These are phyloP conservation scores for Williopsis jadinii DNA, from an alignment of 1,139 yeast species.

Conservation along the genomic window DNA sequence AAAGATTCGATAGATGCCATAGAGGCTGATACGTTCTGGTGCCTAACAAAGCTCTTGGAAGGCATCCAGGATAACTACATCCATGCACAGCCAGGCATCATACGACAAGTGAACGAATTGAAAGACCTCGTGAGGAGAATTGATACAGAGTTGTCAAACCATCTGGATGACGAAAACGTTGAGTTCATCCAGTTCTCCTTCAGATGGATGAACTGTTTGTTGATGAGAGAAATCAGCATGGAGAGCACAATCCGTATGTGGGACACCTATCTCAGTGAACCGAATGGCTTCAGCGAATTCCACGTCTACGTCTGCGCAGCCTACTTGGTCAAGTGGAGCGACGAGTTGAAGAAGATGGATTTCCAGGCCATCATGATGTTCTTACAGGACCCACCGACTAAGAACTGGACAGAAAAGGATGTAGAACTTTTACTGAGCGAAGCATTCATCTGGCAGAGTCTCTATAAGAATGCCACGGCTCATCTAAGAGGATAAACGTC, in stretches of 20 bases:
- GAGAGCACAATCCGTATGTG: constrained; percentile 85
- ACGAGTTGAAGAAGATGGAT: constrained; percentile 74
- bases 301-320: constrained; percentile 99
- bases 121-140: constrained; percentile 74
- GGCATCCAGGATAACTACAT: constrained; percentile 95
- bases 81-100: constrained; percentile 96
- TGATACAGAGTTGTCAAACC: constrained; percentile 65
- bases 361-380: constrained; percentile 91
- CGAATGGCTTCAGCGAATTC: constrained; percentile 83
- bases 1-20: constrained; percentile 47
- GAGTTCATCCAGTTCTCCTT: constrained; percentile 94
- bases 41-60: constrained; percentile 80
- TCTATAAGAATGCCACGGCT: constrained; percentile 83
- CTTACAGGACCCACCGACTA: constrained; percentile 83
- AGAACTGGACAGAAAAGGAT: constrained; percentile 80
- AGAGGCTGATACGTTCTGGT: constrained; percentile 98
- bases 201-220: constrained; percentile 97
- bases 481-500: constrained; percentile 40
- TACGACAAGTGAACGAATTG: constrained; percentile 80
- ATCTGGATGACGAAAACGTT: constrained; percentile 71
- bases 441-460: constrained; percentile 93
- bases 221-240: constrained; percentile 88
- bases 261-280: constrained; percentile 94
- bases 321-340: constrained; percentile 80
- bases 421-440: constrained; percentile 89